phyloP scores from a whole-genome alignment of 768 basidiomycete genomes.

The Auriculariales sp. region DNA sequence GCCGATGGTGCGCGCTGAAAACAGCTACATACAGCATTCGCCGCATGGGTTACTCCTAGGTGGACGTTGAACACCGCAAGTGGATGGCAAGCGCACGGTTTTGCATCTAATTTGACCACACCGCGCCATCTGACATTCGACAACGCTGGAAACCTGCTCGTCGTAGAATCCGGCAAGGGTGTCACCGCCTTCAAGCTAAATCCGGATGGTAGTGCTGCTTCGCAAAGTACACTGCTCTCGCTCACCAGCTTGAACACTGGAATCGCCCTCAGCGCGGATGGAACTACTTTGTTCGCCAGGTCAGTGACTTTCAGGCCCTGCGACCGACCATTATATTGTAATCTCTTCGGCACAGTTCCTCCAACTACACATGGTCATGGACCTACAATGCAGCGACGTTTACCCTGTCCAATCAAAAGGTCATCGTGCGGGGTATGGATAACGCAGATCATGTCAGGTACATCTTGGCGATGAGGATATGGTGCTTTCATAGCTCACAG shows the following conservation, averaged over 20 bases:
- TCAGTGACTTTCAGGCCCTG: neutral
- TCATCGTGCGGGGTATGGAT: neutral
- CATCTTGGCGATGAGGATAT: no score
- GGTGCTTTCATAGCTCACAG: no score
- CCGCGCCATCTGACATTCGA: neutral
- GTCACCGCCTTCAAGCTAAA: neutral
- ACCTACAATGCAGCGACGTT: neutral
- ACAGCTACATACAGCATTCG: no score
- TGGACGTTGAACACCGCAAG: neutral
- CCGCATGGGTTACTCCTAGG: neutral
- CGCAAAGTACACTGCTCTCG: neutral
- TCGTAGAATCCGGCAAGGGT: neutral
- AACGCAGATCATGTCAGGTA: neutral
- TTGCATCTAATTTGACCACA: neutral
- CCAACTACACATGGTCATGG: neutral
- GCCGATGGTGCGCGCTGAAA: no score
- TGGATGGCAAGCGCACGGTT: neutral
- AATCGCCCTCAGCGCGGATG: neutral
- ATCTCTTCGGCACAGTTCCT: neutral
- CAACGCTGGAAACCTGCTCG: neutral
- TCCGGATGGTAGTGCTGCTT: neutral
- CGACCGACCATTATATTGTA: neutral
- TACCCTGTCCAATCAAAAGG: neutral
- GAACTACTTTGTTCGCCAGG: neutral
- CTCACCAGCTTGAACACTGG: neutral